Base-by-base conservation (phyloP, 768 basidiomycete genomes). In the Saitozyma podzolica region DNA sequence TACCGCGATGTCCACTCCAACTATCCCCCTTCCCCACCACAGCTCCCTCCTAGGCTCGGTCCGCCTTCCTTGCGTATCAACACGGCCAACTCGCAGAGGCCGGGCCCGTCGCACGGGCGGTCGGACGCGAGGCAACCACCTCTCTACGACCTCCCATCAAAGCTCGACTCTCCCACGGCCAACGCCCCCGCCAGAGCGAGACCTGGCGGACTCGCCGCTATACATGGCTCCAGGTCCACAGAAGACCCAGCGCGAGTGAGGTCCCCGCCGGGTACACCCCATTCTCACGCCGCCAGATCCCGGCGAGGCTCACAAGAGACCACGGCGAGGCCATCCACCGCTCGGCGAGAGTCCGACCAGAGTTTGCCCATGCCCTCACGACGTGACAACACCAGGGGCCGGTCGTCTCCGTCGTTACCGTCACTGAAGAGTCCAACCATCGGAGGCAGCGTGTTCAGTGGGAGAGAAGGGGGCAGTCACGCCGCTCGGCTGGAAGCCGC, bases 171-270 rank as follows among this genome's bases (percentile, higher is more conserved):
- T 6, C 3, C 19, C 47, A 48, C 47, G 14, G 47, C 19, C 14
- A 17, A 48, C 14, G 14, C 47, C 2, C 47, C 47, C 47, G 47
- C 19, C 14, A 48, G 59, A 54, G 51, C 59, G 9, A 19, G 59
- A 13, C 59, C 59, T 9, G 59, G 59, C 40, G 59, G 59, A 40
- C 47, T 60, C n/a, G 59, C 59, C 9, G 59, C 43, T 10, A 54
- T 42, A 9, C 40, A 29, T 29, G 29, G 29, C 29, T 29, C 29
- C 29, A 29, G 29, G 29, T 29, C 29, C 29, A 29, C 29, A 29
- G 29, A 29, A 29, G 29, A 29, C 29, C 29, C 29, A 29, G 29
- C 29, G 29, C 29, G 29, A 29, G 29, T 29, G 29, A 29, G 29
- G 29, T 29, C 29, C 29, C 29, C 29, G 5, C 29, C 29, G 29